These are phyloP conservation scores for Boletus speciosus DNA, from an alignment of 768 basidiomycete genomes.

Conservation along the genomic window DNA sequence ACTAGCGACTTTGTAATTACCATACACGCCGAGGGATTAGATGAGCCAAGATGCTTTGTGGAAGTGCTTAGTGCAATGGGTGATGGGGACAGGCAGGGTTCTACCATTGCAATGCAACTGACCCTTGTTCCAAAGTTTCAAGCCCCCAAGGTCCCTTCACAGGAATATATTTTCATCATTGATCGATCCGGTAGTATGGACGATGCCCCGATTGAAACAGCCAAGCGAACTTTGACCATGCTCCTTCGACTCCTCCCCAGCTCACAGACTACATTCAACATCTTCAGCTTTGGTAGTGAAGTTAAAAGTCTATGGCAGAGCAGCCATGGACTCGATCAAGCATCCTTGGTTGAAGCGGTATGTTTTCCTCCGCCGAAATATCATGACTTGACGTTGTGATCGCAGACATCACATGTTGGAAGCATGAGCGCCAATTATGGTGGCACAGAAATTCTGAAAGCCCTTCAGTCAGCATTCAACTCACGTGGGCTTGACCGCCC, in stretches of 20 bases:
- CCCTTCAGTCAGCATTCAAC: constrained; percentile 39
- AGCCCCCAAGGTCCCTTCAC: constrained; percentile 38
- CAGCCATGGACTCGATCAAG: constrained; percentile 32
- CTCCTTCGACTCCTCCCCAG: constrained; percentile 49
- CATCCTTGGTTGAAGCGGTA: constrained; percentile 37
- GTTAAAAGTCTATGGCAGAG: constrained; percentile 34
- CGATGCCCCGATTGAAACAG: constrained; percentile 39
- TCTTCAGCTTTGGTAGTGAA: constrained; percentile 48
- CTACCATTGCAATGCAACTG: constrained; percentile 49
- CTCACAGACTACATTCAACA: constrained; percentile 46
- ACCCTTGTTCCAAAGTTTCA: constrained; percentile 53
- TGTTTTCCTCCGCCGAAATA: neutral
- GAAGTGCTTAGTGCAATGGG: constrained; percentile 34
- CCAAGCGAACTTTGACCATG: constrained; percentile 44
- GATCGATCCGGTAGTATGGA: constrained; percentile 59
- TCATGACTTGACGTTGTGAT: constrained; percentile 5
- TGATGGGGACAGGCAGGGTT: neutral
- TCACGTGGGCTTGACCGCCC: constrained; percentile 35
- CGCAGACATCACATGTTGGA: constrained; percentile 40
- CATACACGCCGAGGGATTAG: constrained; percentile 46
- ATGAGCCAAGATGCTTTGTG: constrained; percentile 54
- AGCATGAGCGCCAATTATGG: constrained; percentile 42
- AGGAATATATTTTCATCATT: constrained; percentile 61
- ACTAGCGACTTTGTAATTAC: constrained; percentile 49
- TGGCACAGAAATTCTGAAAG: constrained; percentile 49